phyloP scores from a whole-genome alignment of 139 green algal genomes.

The Tetradesmus lagerheimii region DNA sequence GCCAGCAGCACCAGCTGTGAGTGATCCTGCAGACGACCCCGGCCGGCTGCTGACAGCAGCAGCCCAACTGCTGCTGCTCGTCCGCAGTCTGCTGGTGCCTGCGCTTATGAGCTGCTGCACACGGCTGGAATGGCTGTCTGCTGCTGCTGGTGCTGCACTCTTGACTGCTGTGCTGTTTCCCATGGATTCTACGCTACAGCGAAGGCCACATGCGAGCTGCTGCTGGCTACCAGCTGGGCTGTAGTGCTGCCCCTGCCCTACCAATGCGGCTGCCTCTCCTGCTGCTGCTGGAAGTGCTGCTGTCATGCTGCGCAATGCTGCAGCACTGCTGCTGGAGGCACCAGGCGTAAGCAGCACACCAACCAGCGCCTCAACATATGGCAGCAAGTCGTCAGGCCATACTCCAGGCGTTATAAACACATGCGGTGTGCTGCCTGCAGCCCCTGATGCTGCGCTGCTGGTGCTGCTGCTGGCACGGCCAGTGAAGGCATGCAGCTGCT shows the following conservation, averaged over 20 bases:
- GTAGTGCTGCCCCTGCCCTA: not conserved
- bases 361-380: slow-evolving; percentile 8
- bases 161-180: not conserved
- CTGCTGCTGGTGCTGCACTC: not conserved
- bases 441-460: slow-evolving; percentile 12
- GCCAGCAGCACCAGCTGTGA: too few species aligned
- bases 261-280: too few species aligned
- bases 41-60: too few species aligned
- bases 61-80: not conserved
- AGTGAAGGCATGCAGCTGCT: slow-evolving; percentile 37
- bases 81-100: not conserved
- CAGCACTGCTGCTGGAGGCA: not conserved
- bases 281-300: not conserved
- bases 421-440: not conserved
- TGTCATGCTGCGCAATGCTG: not conserved
- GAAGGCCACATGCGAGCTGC: not conserved
- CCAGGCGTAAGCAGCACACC: not conserved
- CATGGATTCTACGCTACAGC: not conserved
- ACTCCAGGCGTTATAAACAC: not conserved
- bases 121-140: not conserved
- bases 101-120: not conserved
- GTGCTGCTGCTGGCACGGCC: not conserved
- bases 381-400: slow-evolving; percentile 36
- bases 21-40: not conserved
- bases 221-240: not conserved